Percentiles rank a stretch among this genome's conserved stretches.
These are phyloP conservation scores for Sarcomyxa edulis DNA, from an alignment of 768 basidiomycete species.

Conservation along the genomic window DNA sequence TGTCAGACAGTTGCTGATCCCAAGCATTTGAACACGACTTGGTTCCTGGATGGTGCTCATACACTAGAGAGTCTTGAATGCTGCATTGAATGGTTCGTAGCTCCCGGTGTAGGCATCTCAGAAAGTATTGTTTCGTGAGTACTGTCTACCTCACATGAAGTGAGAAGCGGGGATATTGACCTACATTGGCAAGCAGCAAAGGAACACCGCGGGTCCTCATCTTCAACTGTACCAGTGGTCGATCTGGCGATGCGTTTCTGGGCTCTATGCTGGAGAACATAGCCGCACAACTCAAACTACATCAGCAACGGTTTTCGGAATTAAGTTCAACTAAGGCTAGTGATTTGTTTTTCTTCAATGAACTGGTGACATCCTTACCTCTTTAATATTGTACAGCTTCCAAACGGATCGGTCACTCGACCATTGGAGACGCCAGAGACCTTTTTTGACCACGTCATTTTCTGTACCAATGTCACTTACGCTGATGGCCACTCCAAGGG, in stretches of 20 bases:
- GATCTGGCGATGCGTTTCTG: constrained; percentile 75
- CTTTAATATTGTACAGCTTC: no score
- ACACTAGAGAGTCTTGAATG: constrained; percentile 85
- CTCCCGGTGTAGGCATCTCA: constrained; percentile 38
- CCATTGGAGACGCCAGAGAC: constrained; percentile 26
- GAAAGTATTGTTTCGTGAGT: neutral
- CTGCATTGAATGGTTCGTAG: constrained; percentile 86
- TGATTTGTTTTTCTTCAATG: no score
- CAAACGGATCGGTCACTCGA: no score
- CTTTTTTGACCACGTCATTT: constrained; percentile 85
- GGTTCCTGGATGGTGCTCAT: constrained; percentile 97
- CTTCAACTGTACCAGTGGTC: constrained; percentile 93
- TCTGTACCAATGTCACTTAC: constrained; percentile 97
- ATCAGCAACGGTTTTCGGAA: no score
- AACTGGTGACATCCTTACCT: no score
- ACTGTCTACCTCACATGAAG: neutral
- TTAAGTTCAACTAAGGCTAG: no score
- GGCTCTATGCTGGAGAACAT: constrained; percentile 49
- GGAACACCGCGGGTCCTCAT: constrained; percentile 57
- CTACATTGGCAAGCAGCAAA: constrained; percentile 12
- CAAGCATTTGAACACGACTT: constrained; percentile 43
- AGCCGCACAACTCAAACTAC: constrained; percentile 36
- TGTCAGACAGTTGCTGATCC: constrained; percentile 83
- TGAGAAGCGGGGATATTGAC: no score
- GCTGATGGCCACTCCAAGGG: constrained; percentile 85